A percentile compares a stretch with the other conserved stretches of the same genome.
phyloP scores from a whole-genome alignment of 148 eudicot species.

The Amaranthus palmeri region DNA sequence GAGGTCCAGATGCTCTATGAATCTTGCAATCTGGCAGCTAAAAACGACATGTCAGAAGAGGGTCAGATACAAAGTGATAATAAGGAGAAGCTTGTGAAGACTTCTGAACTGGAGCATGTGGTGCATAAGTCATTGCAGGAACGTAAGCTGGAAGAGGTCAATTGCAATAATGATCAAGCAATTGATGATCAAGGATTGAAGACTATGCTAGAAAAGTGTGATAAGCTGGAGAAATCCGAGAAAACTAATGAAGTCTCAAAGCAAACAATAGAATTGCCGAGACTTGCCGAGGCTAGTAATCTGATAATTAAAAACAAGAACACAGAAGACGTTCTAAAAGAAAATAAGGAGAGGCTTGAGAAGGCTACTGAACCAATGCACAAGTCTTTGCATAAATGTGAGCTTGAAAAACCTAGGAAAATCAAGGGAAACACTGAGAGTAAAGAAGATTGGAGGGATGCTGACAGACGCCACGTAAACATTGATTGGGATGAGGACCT shows the following conservation, averaged over 20 bases:
- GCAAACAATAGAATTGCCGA: too few species aligned
- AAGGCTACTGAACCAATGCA: slow-evolving; percentile 1
- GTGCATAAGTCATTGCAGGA: slow-evolving; percentile 2
- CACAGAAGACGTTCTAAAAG: too few species aligned
- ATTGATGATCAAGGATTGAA: too few species aligned
- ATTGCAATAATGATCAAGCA: too few species aligned
- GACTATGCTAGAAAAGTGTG: too few species aligned
- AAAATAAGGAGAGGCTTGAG: too few species aligned
- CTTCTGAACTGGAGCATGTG: slow-evolving; percentile 4
- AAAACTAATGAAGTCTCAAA: too few species aligned
- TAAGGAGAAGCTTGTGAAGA: slow-evolving; percentile 16
- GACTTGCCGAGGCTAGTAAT: too few species aligned
- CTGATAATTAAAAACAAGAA: too few species aligned
- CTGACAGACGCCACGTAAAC: slow-evolving; percentile 7
- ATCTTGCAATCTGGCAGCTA: background rate
- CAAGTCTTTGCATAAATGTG: slow-evolving; percentile 10
- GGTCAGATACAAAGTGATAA: background rate
- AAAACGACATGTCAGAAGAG: slow-evolving; percentile 8
- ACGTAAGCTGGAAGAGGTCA: slow-evolving; percentile 17
- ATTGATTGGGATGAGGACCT: slow-evolving; percentile 21
- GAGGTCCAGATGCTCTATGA: slow-evolving; percentile 18
- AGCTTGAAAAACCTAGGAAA: slow-evolving; percentile 23
- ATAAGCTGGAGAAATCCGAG: too few species aligned
- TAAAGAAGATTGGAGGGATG: slow-evolving; percentile 12
- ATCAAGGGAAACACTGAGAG: slow-evolving; percentile 11